Base-by-base conservation (phyloP, 352 stramenopile species). In the Phytopythium chamaehyphon region DNA sequence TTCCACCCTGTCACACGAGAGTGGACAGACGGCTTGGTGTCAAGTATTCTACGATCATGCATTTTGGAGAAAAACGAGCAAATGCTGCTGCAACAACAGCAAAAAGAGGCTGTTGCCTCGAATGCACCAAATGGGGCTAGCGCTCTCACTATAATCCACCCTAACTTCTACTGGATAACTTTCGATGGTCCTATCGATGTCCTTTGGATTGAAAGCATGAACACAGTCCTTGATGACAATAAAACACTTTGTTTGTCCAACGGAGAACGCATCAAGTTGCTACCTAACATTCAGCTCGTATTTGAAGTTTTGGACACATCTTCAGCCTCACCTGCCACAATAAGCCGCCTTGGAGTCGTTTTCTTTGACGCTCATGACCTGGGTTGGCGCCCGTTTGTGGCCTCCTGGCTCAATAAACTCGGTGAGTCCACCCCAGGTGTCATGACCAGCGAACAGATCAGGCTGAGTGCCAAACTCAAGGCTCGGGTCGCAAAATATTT, bases 291-390 rank as follows among this genome's bases (percentile, higher is more conserved):
- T 60, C 93, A 97, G 47, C 74, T 96, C 59, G 49, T 98, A 2
- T 98, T 98, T 57, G 93, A 98, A 67, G 90, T 97, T 2, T 73
- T 83, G 18, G 90, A 98, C 61, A 88, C 96, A 1, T 72, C 73
- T 4, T 90, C 88, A 4, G 93, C 93, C 5, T 97, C 88, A 1
- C 93, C 93, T 3, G 93, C 93, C 10, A 98, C 92, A 15, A 90
- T 98, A 9, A 96, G 84, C 40, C 82, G 90, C 2, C 78, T 96
- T 11, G 92, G 91, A 33, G 86, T 98, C 22, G 73, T 98, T 8
- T 98, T 97, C 60, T 95, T 97, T 51, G 71, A 83, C 26, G 61
- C 61, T 0, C 61, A 57, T 7, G 74, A 81, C 28, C 61, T 95
- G 2, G 79, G 76, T 1, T 93, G 83, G 82, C 62, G 64, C 9